Evolutionary conservation across 768 basidiomycete genomes (phyloP), one percentile per base, ranked within the genome.

Genomic region (Austroboletus festivus): DNA sequence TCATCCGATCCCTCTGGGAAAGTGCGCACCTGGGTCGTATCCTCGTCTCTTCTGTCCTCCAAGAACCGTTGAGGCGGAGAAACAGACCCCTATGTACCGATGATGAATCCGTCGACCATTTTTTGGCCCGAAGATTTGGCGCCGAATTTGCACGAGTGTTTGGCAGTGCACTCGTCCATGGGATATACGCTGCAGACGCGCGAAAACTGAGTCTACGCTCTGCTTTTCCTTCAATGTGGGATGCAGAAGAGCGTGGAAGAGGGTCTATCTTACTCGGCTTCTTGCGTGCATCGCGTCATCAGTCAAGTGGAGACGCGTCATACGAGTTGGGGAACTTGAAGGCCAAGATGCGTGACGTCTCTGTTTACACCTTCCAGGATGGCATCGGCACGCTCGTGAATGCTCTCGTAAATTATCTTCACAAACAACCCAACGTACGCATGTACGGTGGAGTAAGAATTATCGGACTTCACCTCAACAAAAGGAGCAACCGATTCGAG

Each of bases 141-240:
- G 63, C 73, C 6, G 66, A 73, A 2, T 79, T 94, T 56, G 91
- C 94, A 1, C 77, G 82, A 15, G 76, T 78, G 3, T 76, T 97
- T 46, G 82, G 87, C 61, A 90, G 77, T 28, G 86, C 94, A 0
- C 71, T 96, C 49, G 81, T 93, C 1, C 94, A 96, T 59, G 95
- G 95, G 0, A 88, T 98, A 47, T 97, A 97, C 62, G 93, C 92
- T 1, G 81, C 91, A 0, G 92, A 95, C 58, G 80, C 93, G 2
- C 71, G 87, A 3, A 58, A 71, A 34, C 68, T 98, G 16, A 90
- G 89, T 50, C 73, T 92, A 3, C 79, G 85, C 3, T 77, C 91
- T 2, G 80, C 90, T 1, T 91, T 96, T 59, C 86, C 89, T 0
- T 69, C 73, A 3, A 55, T 96, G 45, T 87, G 82, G 78, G 77